Evolutionary conservation across 257 asterid species (phyloP), one percentile per base, ranked within the genome.

Genomic region (Scutellaria barbata): DNA sequence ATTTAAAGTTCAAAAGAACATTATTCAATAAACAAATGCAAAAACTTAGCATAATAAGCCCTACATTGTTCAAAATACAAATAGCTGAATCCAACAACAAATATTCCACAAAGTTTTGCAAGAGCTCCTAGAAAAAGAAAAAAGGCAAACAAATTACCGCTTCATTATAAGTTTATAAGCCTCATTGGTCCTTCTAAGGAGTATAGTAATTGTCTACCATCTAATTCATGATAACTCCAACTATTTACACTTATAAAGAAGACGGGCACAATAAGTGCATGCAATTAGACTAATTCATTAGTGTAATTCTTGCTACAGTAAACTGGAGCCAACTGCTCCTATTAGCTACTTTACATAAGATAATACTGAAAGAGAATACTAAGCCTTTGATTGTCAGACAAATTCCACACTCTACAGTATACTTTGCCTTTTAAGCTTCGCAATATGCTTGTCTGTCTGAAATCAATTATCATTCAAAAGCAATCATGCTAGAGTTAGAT

Each of bases 1-100:
- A 46, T 74, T 86, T 78, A 75, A 84, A 71, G 64, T 81, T 79
- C 86, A 85, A 74, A 75, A 66, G 63, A 77, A 69, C 47, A 73
- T 65, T 73, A 63, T 66, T 41, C 56, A 63, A 22, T 47, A 68
- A 60, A 57, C 42, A 66, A 65, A 43, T 10, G 13, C n/a, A 8
- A 46, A 68, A 59, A 39, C 45, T 22, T 25, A 41, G 55, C 61
- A 58, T 18, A 46, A 66, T 33, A 12, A 58, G 71, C 43, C 48
- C 42, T 37, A 51, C 10, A 55, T 41, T n/a, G 13, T 70, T 43
- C 13, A 52, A 25, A 37, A 58, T 10, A 66, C 39, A 47, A 64
- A 74, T 60, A 35, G 11, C 13, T 14, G 73, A 45, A 73, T 64
- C 50, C 47, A 52, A 63, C 66, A 63, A 74, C 22, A 71, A 41